Base-by-base conservation (phyloP, 768 basidiomycete species). In the Mycena amicta region DNA sequence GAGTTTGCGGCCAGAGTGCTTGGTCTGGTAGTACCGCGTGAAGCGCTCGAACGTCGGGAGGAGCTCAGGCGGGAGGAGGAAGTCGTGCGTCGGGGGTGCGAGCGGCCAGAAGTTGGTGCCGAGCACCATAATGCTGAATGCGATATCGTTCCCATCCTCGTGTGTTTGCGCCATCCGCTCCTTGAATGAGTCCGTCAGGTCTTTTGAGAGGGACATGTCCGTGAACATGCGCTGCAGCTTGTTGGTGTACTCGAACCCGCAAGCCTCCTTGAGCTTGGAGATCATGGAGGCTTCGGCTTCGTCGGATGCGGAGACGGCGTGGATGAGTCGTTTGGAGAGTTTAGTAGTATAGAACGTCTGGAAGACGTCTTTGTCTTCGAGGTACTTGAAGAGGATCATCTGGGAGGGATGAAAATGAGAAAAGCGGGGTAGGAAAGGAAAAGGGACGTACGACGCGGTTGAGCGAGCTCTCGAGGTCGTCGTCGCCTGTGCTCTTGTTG, bases 291-390 rank as follows among this genome's bases (percentile, higher is more conserved):
- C 89, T 71, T 99, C 96, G 47, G 89, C 90, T 74, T 99, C 96
- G 67, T 98, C 95, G 3, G 95, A 98, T 13, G 93, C 92, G 18
- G 93, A 97, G 4, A 91, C 86, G 16, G 86, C 86, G 66, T 92
- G 88, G 66, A 99, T 93, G 25, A 99, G 86, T 55, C 96, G 93
- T 70, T 92, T 92, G 37, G 92, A 92, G 18, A 98, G 75, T 73
- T 93, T 95, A 60, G 93, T 96, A 12, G 90, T 91, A 77, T 99
- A 98, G 81, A 96, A 98, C 13, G 91, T 92, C 70, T 96, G 95
- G 86, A 98, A 99, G 8, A 98, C 93, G 66, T 99, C 96, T 78
- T 97, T 97, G 80, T 98, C 95, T 70, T 95, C 93, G 66, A 98
- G 89, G 74, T 97, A 98, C 72, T 95, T 95, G 90, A 99, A 97